Base-by-base conservation (phyloP, 306 rosid genomes). In the Alnus rubra region DNA sequence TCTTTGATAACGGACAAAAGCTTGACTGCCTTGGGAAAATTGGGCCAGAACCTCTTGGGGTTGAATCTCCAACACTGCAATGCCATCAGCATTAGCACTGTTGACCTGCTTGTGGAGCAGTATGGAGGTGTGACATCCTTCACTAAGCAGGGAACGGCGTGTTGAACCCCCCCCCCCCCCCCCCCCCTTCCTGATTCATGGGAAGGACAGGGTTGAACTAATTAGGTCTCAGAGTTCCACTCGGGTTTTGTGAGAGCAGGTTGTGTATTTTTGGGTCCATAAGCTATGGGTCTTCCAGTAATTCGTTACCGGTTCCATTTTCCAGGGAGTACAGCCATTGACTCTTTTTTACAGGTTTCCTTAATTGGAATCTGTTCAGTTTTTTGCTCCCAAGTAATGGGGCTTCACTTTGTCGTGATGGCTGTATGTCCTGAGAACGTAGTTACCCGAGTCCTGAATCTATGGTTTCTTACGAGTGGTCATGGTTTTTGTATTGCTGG, bases 61-160 rank as follows among this genome's bases (percentile, higher is more conserved):
- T 83, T 96, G 48, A 96, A 96, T 78, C 82, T 96, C 62, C 90
- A 79, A 80, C 84, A 84, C 60, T 96, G 99, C 91, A 93, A 87
- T 2, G 83, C 78, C 42, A 87, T 91, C 85, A 87, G 92, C 87
- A 76, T 83, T 74, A 76, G 88, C 73, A 35, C 89, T 0, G 85
- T 92, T 28, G 86, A 83, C 71, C 81, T 45, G 78, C 96, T 96
- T 74, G 59, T 82, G 78, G 88, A 85, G 71, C 88, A 73, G 76
- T 91, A 23, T 91, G 93, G 96, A 87, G 81, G 79, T 93, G 97
- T 75, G 96, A 96, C 80, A 88, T 91, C 86, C 96, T 96, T 80
- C 77, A 74, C 78, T 96, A 83, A 91, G 80, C 76, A 54, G 10
- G 14, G 80, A 83, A 72, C 31, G 54, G 30, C 49, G 23, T 2